Evolutionary conservation across 164 flowering plant species (phyloP).

Genomic region (Houttuynia cordata): DNA sequence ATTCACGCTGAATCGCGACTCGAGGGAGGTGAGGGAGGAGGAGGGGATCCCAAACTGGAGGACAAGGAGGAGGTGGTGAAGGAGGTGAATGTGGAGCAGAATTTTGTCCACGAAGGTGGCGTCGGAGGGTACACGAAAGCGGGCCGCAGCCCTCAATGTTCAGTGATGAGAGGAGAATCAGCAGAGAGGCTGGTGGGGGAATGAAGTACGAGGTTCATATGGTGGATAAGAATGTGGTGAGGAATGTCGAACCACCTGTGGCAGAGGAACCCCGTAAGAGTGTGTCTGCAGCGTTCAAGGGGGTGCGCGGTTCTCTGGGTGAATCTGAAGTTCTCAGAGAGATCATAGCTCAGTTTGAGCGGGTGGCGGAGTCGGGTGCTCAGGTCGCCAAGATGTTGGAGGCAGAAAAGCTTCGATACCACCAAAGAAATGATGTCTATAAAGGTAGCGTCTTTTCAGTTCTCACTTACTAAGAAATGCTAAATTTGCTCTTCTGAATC

Average conservation of each 20-base stretch:
- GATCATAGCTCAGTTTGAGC: conserved; percentile 61
- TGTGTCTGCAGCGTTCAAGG: conserved; percentile 25
- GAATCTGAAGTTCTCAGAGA: conserved; percentile 47
- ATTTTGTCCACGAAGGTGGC: conserved; percentile 29
- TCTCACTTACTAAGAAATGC: not conserved
- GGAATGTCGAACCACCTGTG: conserved; percentile 20
- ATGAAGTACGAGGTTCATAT: conserved; percentile 62
- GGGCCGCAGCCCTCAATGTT: not conserved
- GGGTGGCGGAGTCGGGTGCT: conserved; percentile 57
- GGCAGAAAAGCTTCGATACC: conserved; percentile 65
- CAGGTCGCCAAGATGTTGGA: conserved; percentile 78
- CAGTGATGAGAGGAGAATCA: conserved; percentile 10
- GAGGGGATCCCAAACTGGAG: conserved; percentile 98
- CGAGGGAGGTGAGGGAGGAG: conserved; percentile 81
- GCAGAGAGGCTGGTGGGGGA: conserved; percentile 13
- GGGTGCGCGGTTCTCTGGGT: conserved; percentile 22
- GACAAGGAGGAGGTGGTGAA: conserved; percentile 86
- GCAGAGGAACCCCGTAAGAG: conserved; percentile 16
- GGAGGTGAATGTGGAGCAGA: conserved; percentile 59
- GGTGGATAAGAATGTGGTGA: conserved; percentile 71
- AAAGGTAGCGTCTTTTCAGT: conserved; percentile 26
- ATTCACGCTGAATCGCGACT: conserved; percentile 61
- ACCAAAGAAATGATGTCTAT: conserved; percentile 40
- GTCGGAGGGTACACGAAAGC: conserved; percentile 16
- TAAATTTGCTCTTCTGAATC: not conserved